Evolutionary conservation across 1,139 yeast genomes (phyloP), one percentile per base, ranked within the genome.

Genomic region (Debaryomyces subglobosus): DNA sequence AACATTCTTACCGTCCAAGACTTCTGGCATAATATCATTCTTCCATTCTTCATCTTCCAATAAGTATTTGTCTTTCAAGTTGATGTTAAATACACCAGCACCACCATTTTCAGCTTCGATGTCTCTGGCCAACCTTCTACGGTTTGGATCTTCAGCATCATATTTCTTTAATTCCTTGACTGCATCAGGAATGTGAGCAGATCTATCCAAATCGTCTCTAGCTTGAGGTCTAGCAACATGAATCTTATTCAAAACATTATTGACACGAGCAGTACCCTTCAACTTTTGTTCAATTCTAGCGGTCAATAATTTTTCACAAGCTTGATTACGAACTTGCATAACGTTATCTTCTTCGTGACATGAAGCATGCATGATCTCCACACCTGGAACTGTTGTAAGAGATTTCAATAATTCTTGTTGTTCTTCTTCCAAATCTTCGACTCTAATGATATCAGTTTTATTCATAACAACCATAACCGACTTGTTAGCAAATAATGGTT

Each of bases 11-110:
- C 99, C 99, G 62, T 94, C 92, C 68, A 94, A 77, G 49, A 94
- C 80, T 77, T 94, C 99, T 23, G 99, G 99, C 91, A 95, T 91
- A 56, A 86, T 81, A 68, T 94, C 99, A 57, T 90, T 83, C 81
- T 94, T 94, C 99, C 99, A 94, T 54, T 89, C 96, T 42, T 92
- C 98, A 64, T 95, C 95, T 58, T 94, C 99, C 59, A 94, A 78
- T 53, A 94, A 62, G 72, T 94, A 94, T 61, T 86, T 87, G 62
- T 92, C 98, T 71, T 91, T 89, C 74, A 92, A 79, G 74, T 95
- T 90, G 63, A 94, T 84, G 74, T 91, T 94, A 78, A 76, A 94
- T 35, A 94, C 99, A 79, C 99, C 99, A 27, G 99, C 97, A 67
- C 99, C 99, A 64, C 99, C 99, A 61, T 94, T 90, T 68, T 89